Evolutionary conservation across 1,284 basidiomycete genomes (phyloP), one percentile per base, ranked within the genome.

Genomic region (Marasmius oreades): DNA sequence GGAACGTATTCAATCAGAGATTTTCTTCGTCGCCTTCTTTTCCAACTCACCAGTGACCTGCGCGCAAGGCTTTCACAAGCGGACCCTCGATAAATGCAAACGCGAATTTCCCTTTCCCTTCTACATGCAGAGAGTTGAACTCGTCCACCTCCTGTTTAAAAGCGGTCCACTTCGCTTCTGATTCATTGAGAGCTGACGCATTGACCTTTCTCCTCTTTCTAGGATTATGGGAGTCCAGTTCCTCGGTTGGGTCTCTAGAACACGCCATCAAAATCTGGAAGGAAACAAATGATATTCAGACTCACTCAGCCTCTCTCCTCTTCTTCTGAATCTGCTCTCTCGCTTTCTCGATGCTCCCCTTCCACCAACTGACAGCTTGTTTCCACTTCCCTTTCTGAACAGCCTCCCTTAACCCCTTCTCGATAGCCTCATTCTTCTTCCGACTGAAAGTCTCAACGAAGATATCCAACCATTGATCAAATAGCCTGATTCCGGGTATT

Each of bases 71-170:
- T 65, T 90, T 92, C n/a, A 98, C 88, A 12, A 99, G 75, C 8
- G 97, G 96, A 0, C 97, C 97, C 68, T 99, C 97, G 2, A 98
- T 88, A 64, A 98, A 99, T 5, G 88, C 87, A 67, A 99, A 99
- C 0, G 93, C 90, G 66, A 95, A 91, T 68, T 91, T 95, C 52
- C 89, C 86, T 67, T 90, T 88, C 59, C 87, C 88, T 62, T 87
- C 86, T 26, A 93, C 85, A 69, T 95, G 89, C 64, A 94, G 90
- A 1, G 89, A 77, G 62, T 95, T 90, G 65, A 99, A 99, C 36
- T 89, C 84, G 39, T 82, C 77, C 2, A 96, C 84, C 28, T 88
- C 84, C 31, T 69, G 75, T 56, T 88, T 79, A 61, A 98, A 93
- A 0, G 74, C 70, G n/a, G 77, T 74, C 95, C 95, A 98, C 36